Conservation (phyloP, 768 basidiomycete genomes). For the Termitomyces sp. region DNA sequence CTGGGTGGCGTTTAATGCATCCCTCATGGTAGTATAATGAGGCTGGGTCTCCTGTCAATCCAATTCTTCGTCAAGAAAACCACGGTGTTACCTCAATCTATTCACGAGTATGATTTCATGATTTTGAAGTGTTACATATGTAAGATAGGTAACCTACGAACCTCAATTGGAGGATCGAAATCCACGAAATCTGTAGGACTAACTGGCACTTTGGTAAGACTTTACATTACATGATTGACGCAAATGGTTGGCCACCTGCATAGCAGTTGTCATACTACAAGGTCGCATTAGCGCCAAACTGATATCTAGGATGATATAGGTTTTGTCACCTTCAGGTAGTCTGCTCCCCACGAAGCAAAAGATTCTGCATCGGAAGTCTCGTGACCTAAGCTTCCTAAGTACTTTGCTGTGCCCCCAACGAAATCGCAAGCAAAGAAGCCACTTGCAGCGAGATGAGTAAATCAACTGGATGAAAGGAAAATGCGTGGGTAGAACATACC, state of each 20-base stretch:
- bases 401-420: constrained; percentile 38
- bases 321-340: constrained; percentile 31
- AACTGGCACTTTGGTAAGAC: constrained; percentile 14
- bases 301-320: neutral
- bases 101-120: neutral
- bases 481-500: constrained; percentile 17
- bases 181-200: constrained; percentile 41
- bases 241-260: constrained; percentile 22
- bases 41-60: constrained; percentile 18
- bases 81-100: constrained; percentile 28
- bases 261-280: constrained; percentile 45
- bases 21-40: constrained; percentile 39
- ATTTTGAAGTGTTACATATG: neutral
- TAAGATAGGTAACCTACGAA: constrained; percentile 11
- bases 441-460: constrained; percentile 9
- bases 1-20: constrained; percentile 36
- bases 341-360: constrained; percentile 45
- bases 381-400: constrained; percentile 38
- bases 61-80: neutral
- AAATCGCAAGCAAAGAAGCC: constrained; percentile 40
- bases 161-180: constrained; percentile 35
- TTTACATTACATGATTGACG: neutral
- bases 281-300: neutral
- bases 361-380: constrained; percentile 41
- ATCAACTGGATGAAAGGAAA: neutral